Percentiles rank a stretch among this genome's conserved stretches.
phyloP scores from a whole-genome alignment of 108 stramenopile genomes.

The Discostella pseudostelligera region DNA sequence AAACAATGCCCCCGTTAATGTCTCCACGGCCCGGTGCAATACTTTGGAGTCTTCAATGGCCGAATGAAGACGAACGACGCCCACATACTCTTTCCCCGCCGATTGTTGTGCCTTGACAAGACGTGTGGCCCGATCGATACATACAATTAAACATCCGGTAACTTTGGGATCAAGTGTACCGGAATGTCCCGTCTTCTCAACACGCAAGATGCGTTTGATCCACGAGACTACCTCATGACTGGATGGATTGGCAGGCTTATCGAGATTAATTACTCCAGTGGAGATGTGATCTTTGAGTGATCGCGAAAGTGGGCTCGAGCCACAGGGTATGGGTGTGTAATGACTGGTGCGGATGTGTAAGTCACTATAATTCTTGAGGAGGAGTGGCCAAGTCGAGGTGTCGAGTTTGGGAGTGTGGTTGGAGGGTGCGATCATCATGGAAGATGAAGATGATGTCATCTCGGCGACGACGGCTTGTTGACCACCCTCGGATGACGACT shows the following conservation, averaged over 20 bases:
- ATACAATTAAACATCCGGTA: constrained; percentile 99
- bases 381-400: constrained; percentile 96
- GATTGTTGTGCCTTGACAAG: constrained; percentile 98
- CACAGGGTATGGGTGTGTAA: constrained; percentile 98
- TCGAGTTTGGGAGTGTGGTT: constrained; percentile 86
- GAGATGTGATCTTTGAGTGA: constrained; percentile 87
- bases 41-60: constrained; percentile 81
- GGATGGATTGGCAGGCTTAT: constrained; percentile 99
- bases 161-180: constrained; percentile 99
- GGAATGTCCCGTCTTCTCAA: constrained; percentile 99
- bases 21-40: constrained; percentile 92
- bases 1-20: constrained; percentile 97
- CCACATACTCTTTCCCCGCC: constrained; percentile 99
- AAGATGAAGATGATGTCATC: not conserved
- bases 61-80: constrained; percentile 95
- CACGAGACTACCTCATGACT: constrained; percentile 99
- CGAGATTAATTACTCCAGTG: constrained; percentile 99
- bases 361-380: constrained; percentile 96
- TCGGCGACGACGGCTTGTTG: constrained; percentile 5
- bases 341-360: constrained; percentile 97
- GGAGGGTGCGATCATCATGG: constrained; percentile 80
- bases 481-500: constrained; percentile 57
- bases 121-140: constrained; percentile 98
- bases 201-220: constrained; percentile 99
- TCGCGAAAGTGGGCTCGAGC: constrained; percentile 94